Base-by-base conservation (phyloP, 805 yeast species). In the Blastobotrys attinorum region DNA sequence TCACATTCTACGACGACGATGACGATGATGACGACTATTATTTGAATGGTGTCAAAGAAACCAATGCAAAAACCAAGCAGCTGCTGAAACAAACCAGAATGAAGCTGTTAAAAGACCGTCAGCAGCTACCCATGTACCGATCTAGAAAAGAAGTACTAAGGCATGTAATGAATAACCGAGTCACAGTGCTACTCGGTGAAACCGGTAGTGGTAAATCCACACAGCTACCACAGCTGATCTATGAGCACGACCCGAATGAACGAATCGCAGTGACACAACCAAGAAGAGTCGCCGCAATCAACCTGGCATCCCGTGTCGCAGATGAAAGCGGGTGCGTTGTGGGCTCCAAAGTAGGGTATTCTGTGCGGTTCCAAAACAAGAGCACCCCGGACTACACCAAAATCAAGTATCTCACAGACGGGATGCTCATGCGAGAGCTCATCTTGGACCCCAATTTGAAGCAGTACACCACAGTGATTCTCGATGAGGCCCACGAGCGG, bases 141-240 rank as follows among this genome's bases (percentile, higher is more conserved):
- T 85, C 84, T 48, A 77, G 77, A 53, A 79, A 76, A 36, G 72
- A 76, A 42, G 73, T 90, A 15, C 58, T 83, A 47, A 64, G 71
- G 7, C 75, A 77, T 48, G 57, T 90, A 2, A 45, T 64, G 2
- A 47, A 64, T 8, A 75, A 81, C 54, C 79, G 74, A 49, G 94
- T 88, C 3, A 78, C 89, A 0, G 77, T 90, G 1, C 70, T 90
- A 16, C 83, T 92, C 58, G 97, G 97, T 64, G 97, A 90, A 59
- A 90, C 98, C 0, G 98, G 98, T 64, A 86, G 96, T 5, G 97
- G 97, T 69, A 90, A 90, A 60, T 89, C 97, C 3, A 90, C 98
- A 0, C 98, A 90, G 66, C 80, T 90, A 38, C 97, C 98, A 0
- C 97, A 90, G 59, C 81, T 90, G 51, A 59, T 90, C n/a, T 75